Conservation (phyloP, 352 stramenopile genomes). For the Paralagenidium karlingii region DNA sequence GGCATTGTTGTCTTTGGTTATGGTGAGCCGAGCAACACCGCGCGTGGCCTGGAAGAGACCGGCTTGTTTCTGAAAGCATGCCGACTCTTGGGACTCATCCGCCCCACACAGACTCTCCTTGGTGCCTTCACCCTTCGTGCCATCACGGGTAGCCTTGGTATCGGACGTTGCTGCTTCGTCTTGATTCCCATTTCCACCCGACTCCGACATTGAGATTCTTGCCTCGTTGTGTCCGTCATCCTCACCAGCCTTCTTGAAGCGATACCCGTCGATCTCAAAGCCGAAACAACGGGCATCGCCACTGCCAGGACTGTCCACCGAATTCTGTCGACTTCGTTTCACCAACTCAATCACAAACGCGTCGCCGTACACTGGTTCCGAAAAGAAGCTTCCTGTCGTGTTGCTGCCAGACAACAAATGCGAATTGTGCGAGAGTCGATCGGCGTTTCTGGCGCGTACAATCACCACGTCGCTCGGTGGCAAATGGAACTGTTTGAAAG, state of each 20-base stretch:
- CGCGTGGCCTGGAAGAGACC: constrained; percentile 35
- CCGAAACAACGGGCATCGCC: constrained; percentile 30
- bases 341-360: constrained; percentile 33
- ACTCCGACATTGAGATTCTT: no score
- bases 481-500: constrained; percentile 40
- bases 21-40: constrained; percentile 44
- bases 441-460: constrained; percentile 21
- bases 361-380: constrained; percentile 21
- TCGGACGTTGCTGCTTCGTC: no score
- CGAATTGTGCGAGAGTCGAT: no score
- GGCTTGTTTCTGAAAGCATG: constrained; percentile 25
- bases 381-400: constrained; percentile 39
- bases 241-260: constrained; percentile 23
- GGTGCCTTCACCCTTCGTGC: no score
- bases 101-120: constrained; percentile 51
- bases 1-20: constrained; percentile 48
- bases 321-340: constrained; percentile 2
- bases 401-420: constrained; percentile 27
- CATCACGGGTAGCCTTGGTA: no score
- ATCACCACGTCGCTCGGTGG: constrained; percentile 30
- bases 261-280: constrained; percentile 34
- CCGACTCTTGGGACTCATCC: constrained; percentile 57
- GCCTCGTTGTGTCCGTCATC: constrained; percentile 7
- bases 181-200: no score
- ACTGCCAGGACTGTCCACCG: no score